Conservation (phyloP, 2,329 filamentous ascomycete species). For the Fusarium scirpi region DNA sequence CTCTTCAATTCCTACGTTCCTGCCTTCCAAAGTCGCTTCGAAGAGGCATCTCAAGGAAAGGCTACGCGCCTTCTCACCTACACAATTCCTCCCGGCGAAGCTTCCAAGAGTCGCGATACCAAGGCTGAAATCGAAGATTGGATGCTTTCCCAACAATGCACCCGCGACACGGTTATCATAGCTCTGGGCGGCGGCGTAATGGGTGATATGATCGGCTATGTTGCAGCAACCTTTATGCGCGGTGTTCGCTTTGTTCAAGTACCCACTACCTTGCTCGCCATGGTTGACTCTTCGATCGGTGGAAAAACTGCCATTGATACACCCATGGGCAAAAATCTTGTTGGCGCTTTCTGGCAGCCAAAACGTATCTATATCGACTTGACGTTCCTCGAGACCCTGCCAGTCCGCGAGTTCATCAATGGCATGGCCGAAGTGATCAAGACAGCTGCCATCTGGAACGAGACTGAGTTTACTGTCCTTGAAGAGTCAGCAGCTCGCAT, state of each 20-base stretch:
- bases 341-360: conserved; percentile 97
- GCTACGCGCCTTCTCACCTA: conserved; percentile 82
- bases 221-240: conserved; percentile 98
- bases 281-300: conserved; percentile 99
- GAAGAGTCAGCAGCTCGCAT: conserved; percentile 85
- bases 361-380: conserved; percentile 94
- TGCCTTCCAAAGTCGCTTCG: conserved; percentile 68
- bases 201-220: conserved; percentile 97
- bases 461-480: conserved; percentile 84
- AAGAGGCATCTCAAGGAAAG: conserved; percentile 45
- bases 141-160: conserved; percentile 93
- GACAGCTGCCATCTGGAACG: conserved; percentile 96
- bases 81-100: conserved; percentile 89
- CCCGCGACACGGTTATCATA: conserved; percentile 93
- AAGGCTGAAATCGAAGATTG: conserved; percentile 98
- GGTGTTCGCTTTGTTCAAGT: conserved; percentile 97
- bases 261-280: conserved; percentile 91
- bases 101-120: conserved; percentile 90
- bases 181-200: conserved; percentile 96
- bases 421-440: conserved; percentile 99
- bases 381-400: conserved; percentile 89
- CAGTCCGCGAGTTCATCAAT: conserved; percentile 94
- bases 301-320: conserved; percentile 99
- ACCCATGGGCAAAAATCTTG: conserved; percentile 93
- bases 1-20: conserved; percentile 83